Evolutionary conservation across 2,329 filamentous ascomycete species (phyloP).

Genomic region (Phaeosphaeria sp.): DNA sequence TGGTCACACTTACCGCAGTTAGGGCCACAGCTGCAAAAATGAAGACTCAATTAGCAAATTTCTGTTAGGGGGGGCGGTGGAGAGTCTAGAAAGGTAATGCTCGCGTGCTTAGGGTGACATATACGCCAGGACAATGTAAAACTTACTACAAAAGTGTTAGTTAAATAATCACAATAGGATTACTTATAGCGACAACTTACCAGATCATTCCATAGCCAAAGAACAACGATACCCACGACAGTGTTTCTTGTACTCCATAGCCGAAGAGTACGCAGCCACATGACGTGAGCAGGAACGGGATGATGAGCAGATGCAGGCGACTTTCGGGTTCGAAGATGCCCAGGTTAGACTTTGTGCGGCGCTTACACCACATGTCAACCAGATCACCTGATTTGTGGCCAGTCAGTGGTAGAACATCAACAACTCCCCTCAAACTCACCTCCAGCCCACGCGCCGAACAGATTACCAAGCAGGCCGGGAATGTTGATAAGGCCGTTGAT

Average conservation of each 20-base stretch:
- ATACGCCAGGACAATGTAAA: too few species aligned
- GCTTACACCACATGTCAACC: conserved; percentile 53
- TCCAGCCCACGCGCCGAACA: conserved; percentile 52
- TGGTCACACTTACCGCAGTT: conserved; percentile 30
- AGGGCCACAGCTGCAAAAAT: conserved; percentile 51
- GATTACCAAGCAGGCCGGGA: conserved; percentile 51
- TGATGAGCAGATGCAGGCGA: conserved; percentile 49
- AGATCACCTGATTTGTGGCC: conserved; percentile 42
- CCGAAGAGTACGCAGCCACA: conserved; percentile 55
- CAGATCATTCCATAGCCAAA: conserved; percentile 58
- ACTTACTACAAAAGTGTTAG: too few species aligned
- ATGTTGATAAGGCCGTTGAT: conserved; percentile 52
- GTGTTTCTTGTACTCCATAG: conserved; percentile 50
- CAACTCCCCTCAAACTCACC: conserved; percentile 6
- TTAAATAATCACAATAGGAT: too few species aligned
- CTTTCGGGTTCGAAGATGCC: conserved; percentile 57
- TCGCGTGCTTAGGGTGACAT: too few species aligned
- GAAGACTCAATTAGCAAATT: too few species aligned
- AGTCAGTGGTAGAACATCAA: background rate
- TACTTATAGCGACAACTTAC: too few species aligned
- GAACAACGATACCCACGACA: conserved; percentile 55
- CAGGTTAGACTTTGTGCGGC: conserved; percentile 48
- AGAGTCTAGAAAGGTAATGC: too few species aligned
- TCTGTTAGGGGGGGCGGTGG: too few species aligned
- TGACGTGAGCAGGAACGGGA: conserved; percentile 52